A percentile compares a stretch with the other conserved stretches of the same genome.
These are phyloP conservation scores for Crithidia thermophila DNA, from an alignment of 208 protist species.

Conservation along the genomic window DNA sequence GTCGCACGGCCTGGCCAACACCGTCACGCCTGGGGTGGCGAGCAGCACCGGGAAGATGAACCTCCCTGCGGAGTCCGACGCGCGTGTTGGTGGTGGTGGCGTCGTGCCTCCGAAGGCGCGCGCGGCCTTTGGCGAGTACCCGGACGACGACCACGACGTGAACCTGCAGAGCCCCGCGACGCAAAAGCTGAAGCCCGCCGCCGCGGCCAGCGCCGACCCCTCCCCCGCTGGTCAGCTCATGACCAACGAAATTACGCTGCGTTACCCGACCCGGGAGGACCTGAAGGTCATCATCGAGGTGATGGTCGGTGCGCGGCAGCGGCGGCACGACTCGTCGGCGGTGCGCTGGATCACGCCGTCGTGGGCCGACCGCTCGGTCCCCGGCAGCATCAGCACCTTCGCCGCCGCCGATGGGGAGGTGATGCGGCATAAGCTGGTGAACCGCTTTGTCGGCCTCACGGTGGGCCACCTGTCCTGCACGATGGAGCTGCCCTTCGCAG, in stretches of 20 bases:
- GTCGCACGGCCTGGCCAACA: neutral
- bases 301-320: constrained; percentile 52
- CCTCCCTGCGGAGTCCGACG: constrained; percentile 9
- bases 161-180: constrained; percentile 12
- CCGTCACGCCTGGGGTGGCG: neutral
- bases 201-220: neutral
- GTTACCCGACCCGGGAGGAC: constrained; percentile 54
- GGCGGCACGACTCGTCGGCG: constrained; percentile 44
- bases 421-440: constrained; percentile 52
- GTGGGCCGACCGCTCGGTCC: constrained; percentile 22
- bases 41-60: constrained; percentile 29
- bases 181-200: constrained; percentile 2
- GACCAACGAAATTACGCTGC: constrained; percentile 44
- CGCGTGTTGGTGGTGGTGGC: neutral
- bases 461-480: constrained; percentile 64
- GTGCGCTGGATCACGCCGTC: constrained; percentile 70
- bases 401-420: constrained; percentile 57
- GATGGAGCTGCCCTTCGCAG: constrained; percentile 45
- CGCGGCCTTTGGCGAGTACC: constrained; percentile 5
- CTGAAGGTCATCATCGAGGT: constrained; percentile 73
- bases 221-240: neutral
- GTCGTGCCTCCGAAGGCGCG: neutral
- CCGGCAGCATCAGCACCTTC: constrained; percentile 44
- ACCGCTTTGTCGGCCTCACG: constrained; percentile 58
- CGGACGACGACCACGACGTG: constrained; percentile 25